Conservation (phyloP, 371 early-diverging fungal species). For the Saksenaea oblongispora region DNA sequence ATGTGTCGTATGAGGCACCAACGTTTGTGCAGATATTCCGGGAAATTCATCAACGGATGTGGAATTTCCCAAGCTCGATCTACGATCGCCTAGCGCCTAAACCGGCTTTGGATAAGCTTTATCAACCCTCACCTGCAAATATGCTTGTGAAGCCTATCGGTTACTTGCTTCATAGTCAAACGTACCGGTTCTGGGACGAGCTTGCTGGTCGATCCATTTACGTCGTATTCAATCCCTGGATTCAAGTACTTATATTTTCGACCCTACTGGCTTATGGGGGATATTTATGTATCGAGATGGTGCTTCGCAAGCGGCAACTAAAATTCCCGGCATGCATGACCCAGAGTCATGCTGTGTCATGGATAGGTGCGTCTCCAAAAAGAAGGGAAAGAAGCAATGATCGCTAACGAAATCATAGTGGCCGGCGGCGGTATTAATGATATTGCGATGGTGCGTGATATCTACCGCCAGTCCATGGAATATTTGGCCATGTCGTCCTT, state of each 20-base stretch:
- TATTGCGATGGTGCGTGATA: constrained; percentile 7
- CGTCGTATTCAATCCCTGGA: constrained; percentile 25
- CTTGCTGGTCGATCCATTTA: constrained; percentile 24
- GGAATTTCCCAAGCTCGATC: constrained; percentile 17
- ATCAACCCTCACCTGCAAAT: background rate
- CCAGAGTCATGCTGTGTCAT: background rate
- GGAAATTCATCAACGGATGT: constrained; percentile 35
- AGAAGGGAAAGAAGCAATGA: background rate
- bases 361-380: background rate
- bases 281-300: constrained; percentile 11
- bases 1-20: constrained; percentile 10
- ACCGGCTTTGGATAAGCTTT: background rate
- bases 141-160: constrained; percentile 3
- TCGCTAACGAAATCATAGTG: no score
- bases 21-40: constrained; percentile 21
- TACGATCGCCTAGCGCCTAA: constrained; percentile 22
- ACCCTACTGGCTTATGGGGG: constrained; percentile 6
- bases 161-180: constrained; percentile 23
- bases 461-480: constrained; percentile 25
- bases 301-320: constrained; percentile 34
- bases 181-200: constrained; percentile 25
- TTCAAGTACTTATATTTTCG: constrained; percentile 13
- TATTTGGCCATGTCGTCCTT: constrained; percentile 22
- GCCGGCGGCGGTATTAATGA: background rate
- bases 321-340: constrained; percentile 6